Evolutionary conservation across 805 yeast species (phyloP), one percentile per base, ranked within the genome.

Genomic region (Kodamaea leandrae): DNA sequence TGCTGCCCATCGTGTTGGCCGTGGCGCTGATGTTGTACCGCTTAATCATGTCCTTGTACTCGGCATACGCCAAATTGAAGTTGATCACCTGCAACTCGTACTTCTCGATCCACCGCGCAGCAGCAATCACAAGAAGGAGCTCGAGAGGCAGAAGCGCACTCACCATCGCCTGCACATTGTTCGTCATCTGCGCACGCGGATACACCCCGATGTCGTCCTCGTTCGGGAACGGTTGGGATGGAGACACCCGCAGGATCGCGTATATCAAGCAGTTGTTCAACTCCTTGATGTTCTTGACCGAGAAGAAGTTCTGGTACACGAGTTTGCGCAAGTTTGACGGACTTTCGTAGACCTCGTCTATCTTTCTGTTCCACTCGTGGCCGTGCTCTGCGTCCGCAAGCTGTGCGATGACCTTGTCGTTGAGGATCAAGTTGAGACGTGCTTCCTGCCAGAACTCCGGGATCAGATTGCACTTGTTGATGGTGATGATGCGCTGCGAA

Each of bases 1-100:
- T 56, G 5, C 64, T 57, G 3, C 64, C 46, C 10, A 50, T 40
- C 1, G 61, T 50, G 5, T 60, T 50, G 4, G 63, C 45, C 23
- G 68, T 64, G 12, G 61, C 65, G 18, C 68, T 67, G 4, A 63
- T 54, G 42, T 76, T 74, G 42, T 70, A 60, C 0, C 54, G 46
- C 41, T 74, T 72, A 32, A 80, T 68, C 69, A 81, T 72, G 2
- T 63, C 66, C n/a, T 56, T 54, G 59, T 87, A 91, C 58, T 91
- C 98, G 23, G 80, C 81, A 57, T 81, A 83, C 0, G 82, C 84
- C 43, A 88, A 63, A 49, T 85, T 86, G 61, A 89, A 82, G 57
- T 87, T 90, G 14, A 86, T 74, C n/a, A 71, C 69, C 10, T 70
- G 78, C 17, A 77, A 60, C 15, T 76, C 80, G 20, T 71, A 71